A percentile compares a stretch with the other conserved stretches of the same genome.
phyloP scores from a whole-genome alignment of 805 yeast genomes.

The fission yeast (Schizosaccharomyces pombe) region ASM294v3 CU329670.1:276001-276500 shows the following conservation, averaged over 20 bases:
- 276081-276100: slow-evolving; percentile 47
- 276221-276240: slow-evolving; percentile 20
- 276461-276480: neutral
- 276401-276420: slow-evolving; percentile 7
- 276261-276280: slow-evolving; percentile 30
- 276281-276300: slow-evolving; percentile 36
- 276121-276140: slow-evolving; percentile 56
- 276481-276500: neutral
- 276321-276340: slow-evolving; percentile 54
- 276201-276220: slow-evolving; percentile 39
- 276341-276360: slow-evolving; percentile 59
- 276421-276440: neutral
- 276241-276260: slow-evolving; percentile 22
- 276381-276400: slow-evolving; percentile 8
- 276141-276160: slow-evolving; percentile 50
- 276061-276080: slow-evolving; percentile 35
- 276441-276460: slow-evolving; percentile 5
- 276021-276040: slow-evolving; percentile 18
- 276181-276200: slow-evolving; percentile 75
- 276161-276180: slow-evolving; percentile 56
- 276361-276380: slow-evolving; percentile 58
- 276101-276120: slow-evolving; percentile 41
- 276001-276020: slow-evolving; percentile 29
- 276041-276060: slow-evolving; percentile 44
- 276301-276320: slow-evolving; percentile 73